Base-by-base conservation (phyloP, 2,329 filamentous ascomycete genomes). In the Fusarium euwallaceae region DNA sequence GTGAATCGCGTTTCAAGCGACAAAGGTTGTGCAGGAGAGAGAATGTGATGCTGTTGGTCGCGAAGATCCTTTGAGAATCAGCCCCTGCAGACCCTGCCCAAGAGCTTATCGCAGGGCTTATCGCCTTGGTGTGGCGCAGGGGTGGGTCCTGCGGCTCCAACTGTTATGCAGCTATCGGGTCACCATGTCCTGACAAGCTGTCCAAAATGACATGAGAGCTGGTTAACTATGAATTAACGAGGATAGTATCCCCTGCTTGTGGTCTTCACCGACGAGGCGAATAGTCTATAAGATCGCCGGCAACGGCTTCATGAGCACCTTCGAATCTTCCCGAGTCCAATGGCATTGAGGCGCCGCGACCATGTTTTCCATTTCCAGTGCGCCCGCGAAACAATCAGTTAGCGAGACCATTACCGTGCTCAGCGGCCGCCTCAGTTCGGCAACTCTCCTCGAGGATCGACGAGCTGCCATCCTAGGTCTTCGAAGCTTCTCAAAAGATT, bases 401-500 rank as follows among this genome's bases (percentile, higher is more conserved):
- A 93, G 94, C 81, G 95, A 98, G 82, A 98, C 97, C 48, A 99
- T 99, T 82, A 93, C 92, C 72, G 94, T 95, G 48, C 88, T 98
- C 70, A 97, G 95, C 84, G 92, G 92, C 79, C 94, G 97, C 66
- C 90, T 99, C 43, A 91, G 92, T 81, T 98, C 94, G 76, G 95
- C 95, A 53, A 98, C 95, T 1, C 89, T 99, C 17, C 90, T 99
- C 45, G 97, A 99, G 85, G 97, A 99, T 83, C 93, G 97, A 64
- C 92, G 97, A 72, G 95, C 95, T 66, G 95, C 97, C 55, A 98
- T 99, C 58, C 90, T 97, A 34, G 97, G 97, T 20, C 88, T 99
- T 99, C 91, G 97, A 78, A 98, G 95, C 85, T 98, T 99, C 83
- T 95, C 97, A 48, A 98, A 98, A 84, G 92, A 97, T 71, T 98